A percentile compares a stretch with the other conserved stretches of the same genome.
phyloP scores from a whole-genome alignment of 805 yeast genomes.

The Lipomyces kockii region DNA sequence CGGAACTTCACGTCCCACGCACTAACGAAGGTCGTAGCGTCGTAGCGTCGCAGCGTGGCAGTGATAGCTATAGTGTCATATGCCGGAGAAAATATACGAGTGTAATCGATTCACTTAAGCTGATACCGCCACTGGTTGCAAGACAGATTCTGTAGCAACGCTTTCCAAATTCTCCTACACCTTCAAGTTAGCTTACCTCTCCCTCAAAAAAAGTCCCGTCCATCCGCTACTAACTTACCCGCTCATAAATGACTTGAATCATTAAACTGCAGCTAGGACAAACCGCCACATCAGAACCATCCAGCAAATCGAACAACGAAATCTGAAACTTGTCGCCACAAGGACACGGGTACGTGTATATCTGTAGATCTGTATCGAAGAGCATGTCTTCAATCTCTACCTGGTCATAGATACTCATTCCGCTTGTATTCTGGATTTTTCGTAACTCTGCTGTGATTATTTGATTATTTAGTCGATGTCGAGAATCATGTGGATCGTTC shows the following conservation, averaged over 20 bases:
- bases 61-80: background rate
- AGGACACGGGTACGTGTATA: constrained; percentile 95
- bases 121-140: constrained; percentile 21
- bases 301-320: constrained; percentile 72
- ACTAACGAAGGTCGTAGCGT: background rate
- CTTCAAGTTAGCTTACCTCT: background rate
- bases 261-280: constrained; percentile 95
- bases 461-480: no score
- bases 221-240: constrained; percentile 40
- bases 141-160: constrained; percentile 18
- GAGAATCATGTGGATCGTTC: background rate
- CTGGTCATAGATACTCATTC: constrained; percentile 73
- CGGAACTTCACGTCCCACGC: background rate
- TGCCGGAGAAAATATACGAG: no score
- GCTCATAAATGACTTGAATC: constrained; percentile 89
- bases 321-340: constrained; percentile 96
- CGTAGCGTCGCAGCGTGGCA: background rate
- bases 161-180: constrained; percentile 27
- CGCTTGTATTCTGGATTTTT: constrained; percentile 1
- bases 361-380: constrained; percentile 77
- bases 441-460: background rate
- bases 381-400: constrained; percentile 97
- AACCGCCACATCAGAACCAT: constrained; percentile 92
- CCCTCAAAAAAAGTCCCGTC: background rate
- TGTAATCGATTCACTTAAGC: constrained; percentile 6